phyloP scores from a whole-genome alignment of 768 basidiomycete genomes.

The Coprinopsis sp. region DNA sequence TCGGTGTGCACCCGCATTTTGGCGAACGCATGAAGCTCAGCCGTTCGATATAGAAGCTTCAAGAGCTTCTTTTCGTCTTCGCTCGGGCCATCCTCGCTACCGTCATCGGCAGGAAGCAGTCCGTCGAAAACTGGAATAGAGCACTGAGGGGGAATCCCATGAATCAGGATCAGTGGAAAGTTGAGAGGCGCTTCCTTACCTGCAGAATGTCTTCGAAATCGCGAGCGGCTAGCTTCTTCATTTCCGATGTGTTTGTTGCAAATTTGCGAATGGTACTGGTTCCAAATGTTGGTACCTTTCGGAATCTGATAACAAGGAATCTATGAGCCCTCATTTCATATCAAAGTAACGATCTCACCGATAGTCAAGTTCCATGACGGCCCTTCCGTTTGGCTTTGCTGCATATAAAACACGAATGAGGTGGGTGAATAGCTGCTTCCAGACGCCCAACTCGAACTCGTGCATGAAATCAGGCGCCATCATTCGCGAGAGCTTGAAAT shows the following conservation, averaged over 20 bases:
- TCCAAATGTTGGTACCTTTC: conserved; percentile 23
- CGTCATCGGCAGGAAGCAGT: conserved; percentile 24
- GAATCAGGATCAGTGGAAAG: not conserved
- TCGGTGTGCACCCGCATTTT: conserved; percentile 31
- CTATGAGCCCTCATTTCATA: not conserved
- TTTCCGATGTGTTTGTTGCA: conserved; percentile 24
- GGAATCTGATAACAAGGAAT: conserved; percentile 16
- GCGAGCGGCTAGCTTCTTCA: conserved; percentile 28
- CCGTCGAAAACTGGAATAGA: conserved; percentile 34
- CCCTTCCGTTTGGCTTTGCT: conserved; percentile 13
- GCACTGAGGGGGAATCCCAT: conserved; percentile 20
- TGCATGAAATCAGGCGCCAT: conserved; percentile 33
- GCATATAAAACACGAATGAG: conserved; percentile 31
- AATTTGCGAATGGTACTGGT: conserved; percentile 25
- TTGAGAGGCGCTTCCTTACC: conserved; percentile 20
- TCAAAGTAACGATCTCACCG: conserved; percentile 21
- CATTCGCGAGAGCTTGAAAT: conserved; percentile 24
- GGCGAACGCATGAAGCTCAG: conserved; percentile 30
- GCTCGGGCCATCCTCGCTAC: too few relatives aligned
- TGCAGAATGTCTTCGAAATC: conserved; percentile 39
- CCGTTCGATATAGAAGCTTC: conserved; percentile 24
- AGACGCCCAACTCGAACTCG: conserved; percentile 38
- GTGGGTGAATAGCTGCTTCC: conserved; percentile 35
- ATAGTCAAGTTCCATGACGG: conserved; percentile 25
- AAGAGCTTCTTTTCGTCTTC: too few relatives aligned